A percentile compares a stretch with the other conserved stretches of the same genome.
These are phyloP conservation scores for Dispira parvispora DNA, from an alignment of 192 early-diverging fungal genomes.

Conservation along the genomic window DNA sequence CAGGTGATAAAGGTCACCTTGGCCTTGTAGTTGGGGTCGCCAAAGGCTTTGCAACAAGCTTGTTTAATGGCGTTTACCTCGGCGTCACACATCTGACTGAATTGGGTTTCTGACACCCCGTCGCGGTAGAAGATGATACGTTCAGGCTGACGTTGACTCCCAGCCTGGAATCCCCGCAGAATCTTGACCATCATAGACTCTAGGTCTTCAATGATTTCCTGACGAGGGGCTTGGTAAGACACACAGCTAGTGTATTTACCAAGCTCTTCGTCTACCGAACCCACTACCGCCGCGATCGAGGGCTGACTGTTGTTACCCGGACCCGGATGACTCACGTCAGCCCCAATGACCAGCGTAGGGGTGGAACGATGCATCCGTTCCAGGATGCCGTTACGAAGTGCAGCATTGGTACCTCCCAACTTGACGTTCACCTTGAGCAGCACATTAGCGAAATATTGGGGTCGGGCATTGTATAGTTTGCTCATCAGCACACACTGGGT, in stretches of 20 bases:
- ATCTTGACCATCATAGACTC: conserved; percentile 44
- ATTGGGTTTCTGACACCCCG: conserved; percentile 81
- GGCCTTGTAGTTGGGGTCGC: conserved; percentile 58
- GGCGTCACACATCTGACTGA: conserved; percentile 47
- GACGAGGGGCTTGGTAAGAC: conserved; percentile 44
- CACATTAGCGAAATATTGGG: conserved; percentile 91
- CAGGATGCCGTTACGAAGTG: conserved; percentile 28
- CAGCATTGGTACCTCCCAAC: conserved; percentile 77
- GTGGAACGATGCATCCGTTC: conserved; percentile 14
- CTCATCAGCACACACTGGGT: conserved; percentile 85
- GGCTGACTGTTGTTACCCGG: conserved; percentile 46
- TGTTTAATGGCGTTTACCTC: conserved; percentile 59
- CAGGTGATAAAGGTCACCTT: conserved; percentile 52
- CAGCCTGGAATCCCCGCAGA: conserved; percentile 34
- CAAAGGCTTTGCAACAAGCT: conserved; percentile 26
- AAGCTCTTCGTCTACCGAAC: conserved; percentile 44
- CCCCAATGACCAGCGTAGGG: conserved; percentile 81
- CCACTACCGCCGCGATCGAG: conserved; percentile 65
- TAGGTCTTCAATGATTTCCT: conserved; percentile 57
- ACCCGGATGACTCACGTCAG: conserved; percentile 75
- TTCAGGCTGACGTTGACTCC: conserved; percentile 42
- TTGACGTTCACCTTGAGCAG: conserved; percentile 90
- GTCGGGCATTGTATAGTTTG: conserved; percentile 48
- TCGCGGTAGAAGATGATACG: conserved; percentile 81
- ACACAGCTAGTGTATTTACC: conserved; percentile 42